Percentiles rank a stretch among this genome's conserved stretches.
Evolutionary conservation across 176 grass and related monocot species (phyloP).

Genomic region (Oryza officinalis): DNA sequence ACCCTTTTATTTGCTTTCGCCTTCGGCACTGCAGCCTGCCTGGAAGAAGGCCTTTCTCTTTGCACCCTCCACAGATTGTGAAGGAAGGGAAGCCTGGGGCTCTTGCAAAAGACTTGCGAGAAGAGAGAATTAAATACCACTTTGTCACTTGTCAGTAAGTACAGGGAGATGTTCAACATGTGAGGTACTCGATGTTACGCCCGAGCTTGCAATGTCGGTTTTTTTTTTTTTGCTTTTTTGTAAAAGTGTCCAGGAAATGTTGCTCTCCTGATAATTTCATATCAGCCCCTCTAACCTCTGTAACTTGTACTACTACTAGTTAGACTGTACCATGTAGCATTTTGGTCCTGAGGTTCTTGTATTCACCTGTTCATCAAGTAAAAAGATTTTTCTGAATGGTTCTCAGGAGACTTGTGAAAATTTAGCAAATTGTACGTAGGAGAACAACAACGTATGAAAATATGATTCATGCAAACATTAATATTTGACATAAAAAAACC

Average conservation of each 20-base stretch:
- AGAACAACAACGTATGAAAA: background rate
- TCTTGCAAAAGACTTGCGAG: constrained; percentile 5
- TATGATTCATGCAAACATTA: background rate
- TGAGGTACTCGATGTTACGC: constrained; percentile 14
- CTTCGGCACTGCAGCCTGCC: background rate
- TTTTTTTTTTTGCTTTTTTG: background rate
- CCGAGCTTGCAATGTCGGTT: background rate
- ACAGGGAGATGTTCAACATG: constrained; percentile 33
- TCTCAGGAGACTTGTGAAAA: background rate
- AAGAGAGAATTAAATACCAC: constrained; percentile 27
- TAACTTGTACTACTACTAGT: background rate
- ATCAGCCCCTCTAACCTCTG: background rate
- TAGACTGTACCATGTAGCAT: background rate
- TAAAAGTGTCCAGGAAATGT: background rate
- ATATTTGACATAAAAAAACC: background rate
- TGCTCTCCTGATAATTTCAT: constrained; percentile 12
- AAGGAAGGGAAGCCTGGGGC: background rate
- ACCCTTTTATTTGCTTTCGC: constrained; percentile 10
- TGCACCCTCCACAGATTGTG: constrained; percentile 20
- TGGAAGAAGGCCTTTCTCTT: constrained; percentile 20
- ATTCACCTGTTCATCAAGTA: background rate
- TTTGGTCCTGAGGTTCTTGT: background rate
- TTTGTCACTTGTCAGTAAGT: constrained; percentile 39
- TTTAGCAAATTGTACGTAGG: background rate
- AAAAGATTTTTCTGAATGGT: background rate